Evolutionary conservation across 441 rosid genomes (phyloP).

Genomic region (Populus hybrid): DNA sequence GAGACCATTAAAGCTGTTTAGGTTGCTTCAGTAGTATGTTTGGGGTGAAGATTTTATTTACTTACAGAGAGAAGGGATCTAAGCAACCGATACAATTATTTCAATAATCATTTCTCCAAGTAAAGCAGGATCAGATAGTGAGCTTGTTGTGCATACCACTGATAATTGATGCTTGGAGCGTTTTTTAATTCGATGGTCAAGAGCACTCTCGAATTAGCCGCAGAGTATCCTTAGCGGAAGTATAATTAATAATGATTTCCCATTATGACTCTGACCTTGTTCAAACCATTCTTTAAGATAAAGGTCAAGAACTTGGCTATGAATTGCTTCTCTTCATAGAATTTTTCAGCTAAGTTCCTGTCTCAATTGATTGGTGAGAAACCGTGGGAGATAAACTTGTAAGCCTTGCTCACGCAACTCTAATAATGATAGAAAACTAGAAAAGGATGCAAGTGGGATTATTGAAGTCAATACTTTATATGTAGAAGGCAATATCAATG

Average conservation of each 20-base stretch:
- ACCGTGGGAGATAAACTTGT: not conserved
- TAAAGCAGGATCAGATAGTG: too few species aligned
- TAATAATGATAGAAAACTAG: constrained; percentile 17
- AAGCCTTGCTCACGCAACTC: constrained; percentile 12
- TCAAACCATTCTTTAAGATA: not conserved
- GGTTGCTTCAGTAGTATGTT: not conserved
- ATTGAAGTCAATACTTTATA: constrained; percentile 5
- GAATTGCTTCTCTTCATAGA: not conserved
- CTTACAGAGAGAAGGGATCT: not conserved
- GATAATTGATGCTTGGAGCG: not conserved
- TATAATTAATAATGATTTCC: not conserved
- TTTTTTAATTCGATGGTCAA: too few species aligned
- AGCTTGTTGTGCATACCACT: not conserved
- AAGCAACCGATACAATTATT: not conserved
- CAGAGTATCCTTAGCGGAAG: not conserved
- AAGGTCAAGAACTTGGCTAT: constrained; percentile 4
- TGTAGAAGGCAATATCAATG: constrained; percentile 3
- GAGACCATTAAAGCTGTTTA: not conserved
- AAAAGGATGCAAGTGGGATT: constrained; percentile 13
- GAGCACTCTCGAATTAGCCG: too few species aligned
- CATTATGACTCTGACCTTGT: not conserved
- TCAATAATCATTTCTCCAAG: too few species aligned
- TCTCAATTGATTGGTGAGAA: constrained; percentile 6
- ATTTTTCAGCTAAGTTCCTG: not conserved
- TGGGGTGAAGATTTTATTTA: not conserved